Evolutionary conservation across 179 eudicot species (phyloP), one percentile per base, ranked within the genome.

Genomic region (Spergularia azorica): DNA sequence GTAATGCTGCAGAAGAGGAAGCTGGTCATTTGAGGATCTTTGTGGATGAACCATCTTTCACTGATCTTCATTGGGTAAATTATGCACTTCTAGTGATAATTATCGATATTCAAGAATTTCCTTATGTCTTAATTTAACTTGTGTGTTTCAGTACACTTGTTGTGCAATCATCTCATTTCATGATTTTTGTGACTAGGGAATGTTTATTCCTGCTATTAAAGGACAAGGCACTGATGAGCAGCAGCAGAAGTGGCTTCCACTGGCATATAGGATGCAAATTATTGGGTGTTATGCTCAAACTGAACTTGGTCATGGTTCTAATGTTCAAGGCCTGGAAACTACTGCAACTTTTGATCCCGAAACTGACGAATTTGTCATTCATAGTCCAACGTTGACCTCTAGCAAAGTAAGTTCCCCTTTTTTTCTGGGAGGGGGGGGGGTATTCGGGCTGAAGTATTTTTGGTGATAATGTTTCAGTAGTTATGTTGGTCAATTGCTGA

Each of bases 271-370:
- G 86, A 90, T 96, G 99, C 90, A 94, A 77, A 94, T 94, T 16
- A 96, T 96, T 77, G 99, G 99, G 43, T 94, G 98, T 80, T 96
- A 95, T 84, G 98, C 98, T 21, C 99, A 96, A 84, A 96, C 99
- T 65, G 99, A 95, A 87, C 99, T 95, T 80, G 99, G 98, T 71
- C 99, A 95, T 85, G 99, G 99, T 12, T 95, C 99, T 66, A 96
- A 96, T 83, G 99, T 96, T 72, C 99, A 94, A 88, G 99, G 99
- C 41, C 94, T 96, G 54, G 98, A 96, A 79, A 94, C 99, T 38
- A 96, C 99, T 77, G 99, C 99, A n/a, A 96, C 97, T 43, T 96
- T 96, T 83, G 98, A 96, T 84, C 92, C 94, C 61, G 87, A 91
- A 62, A 84, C 89, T 0, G 97, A 96, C 80, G 99, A 96, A 83